Evolutionary conservation across 169 alveolate genomes (phyloP).

Genomic region (Plasmodium yoelii): DNA sequence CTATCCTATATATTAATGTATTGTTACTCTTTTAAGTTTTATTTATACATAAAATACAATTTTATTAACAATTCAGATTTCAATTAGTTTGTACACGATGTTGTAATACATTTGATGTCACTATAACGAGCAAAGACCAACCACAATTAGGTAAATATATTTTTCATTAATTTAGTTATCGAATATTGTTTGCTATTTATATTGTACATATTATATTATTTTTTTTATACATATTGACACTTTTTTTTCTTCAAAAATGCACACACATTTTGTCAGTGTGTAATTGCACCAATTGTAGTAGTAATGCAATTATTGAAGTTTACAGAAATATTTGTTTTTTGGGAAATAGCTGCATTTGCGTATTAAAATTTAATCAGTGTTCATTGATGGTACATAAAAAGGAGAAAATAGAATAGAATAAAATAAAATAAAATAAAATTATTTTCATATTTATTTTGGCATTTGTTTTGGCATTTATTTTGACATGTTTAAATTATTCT

Average conservation of each 20-base stretch:
- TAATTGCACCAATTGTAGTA: slow-evolving; percentile 46
- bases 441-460: background rate
- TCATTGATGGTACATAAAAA: slow-evolving; percentile 39
- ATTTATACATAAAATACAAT: background rate
- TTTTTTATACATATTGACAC: background rate
- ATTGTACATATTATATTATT: background rate
- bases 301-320: slow-evolving; percentile 40
- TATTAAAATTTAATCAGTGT: slow-evolving; percentile 66
- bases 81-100: slow-evolving; percentile 64
- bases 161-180: slow-evolving; percentile 5
- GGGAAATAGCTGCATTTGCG: slow-evolving; percentile 57
- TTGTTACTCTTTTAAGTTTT: background rate
- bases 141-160: slow-evolving; percentile 43
- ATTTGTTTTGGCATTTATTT: background rate
- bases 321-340: slow-evolving; percentile 63
- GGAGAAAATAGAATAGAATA: too few species aligned
- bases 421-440: background rate
- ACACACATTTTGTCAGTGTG: slow-evolving; percentile 18
- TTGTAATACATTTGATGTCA: slow-evolving; percentile 65
- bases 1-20: background rate
- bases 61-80: slow-evolving; percentile 22
- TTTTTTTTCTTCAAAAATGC: background rate
- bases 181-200: background rate
- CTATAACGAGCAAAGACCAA: slow-evolving; percentile 47
- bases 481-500: background rate